Conservation (phyloP, 169 alveolate genomes). For the Babesia sp. region DNA sequence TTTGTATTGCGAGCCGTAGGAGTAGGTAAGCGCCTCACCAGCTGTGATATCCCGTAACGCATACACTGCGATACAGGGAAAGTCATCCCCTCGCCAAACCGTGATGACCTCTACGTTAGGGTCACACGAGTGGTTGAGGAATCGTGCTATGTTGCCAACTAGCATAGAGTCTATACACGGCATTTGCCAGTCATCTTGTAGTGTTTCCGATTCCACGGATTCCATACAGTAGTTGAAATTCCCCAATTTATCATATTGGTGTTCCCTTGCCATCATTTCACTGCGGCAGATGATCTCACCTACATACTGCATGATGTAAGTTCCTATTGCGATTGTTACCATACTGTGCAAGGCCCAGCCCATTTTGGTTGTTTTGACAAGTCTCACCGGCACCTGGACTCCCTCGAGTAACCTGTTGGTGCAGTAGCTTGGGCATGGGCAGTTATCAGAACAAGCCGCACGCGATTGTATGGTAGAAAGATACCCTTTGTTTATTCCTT, state of each 20-base stretch:
- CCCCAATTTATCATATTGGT: constrained; percentile 77
- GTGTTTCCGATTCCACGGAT: constrained; percentile 74
- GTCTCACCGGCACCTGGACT: constrained; percentile 73
- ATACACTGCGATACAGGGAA: constrained; percentile 77
- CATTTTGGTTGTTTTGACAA: constrained; percentile 67
- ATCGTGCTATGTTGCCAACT: constrained; percentile 85
- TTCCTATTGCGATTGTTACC: constrained; percentile 72
- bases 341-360: constrained; percentile 76
- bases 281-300: constrained; percentile 82
- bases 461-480: constrained; percentile 67
- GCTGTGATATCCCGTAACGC: constrained; percentile 75
- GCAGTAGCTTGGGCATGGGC: constrained; percentile 76
- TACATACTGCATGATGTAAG: constrained; percentile 84
- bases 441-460: constrained; percentile 77
- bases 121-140: constrained; percentile 86
- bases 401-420: constrained; percentile 74
- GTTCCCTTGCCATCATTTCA: constrained; percentile 81
- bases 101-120: constrained; percentile 83
- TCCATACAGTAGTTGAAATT: constrained; percentile 77
- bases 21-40: constrained; percentile 78
- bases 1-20: constrained; percentile 73
- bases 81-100: constrained; percentile 77
- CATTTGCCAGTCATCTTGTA: constrained; percentile 79
- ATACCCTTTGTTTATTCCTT: constrained; percentile 69
- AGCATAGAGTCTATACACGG: constrained; percentile 84